These are phyloP conservation scores for Secale cereale DNA, from an alignment of 176 grass and related monocot genomes.

Conservation along the genomic window DNA sequence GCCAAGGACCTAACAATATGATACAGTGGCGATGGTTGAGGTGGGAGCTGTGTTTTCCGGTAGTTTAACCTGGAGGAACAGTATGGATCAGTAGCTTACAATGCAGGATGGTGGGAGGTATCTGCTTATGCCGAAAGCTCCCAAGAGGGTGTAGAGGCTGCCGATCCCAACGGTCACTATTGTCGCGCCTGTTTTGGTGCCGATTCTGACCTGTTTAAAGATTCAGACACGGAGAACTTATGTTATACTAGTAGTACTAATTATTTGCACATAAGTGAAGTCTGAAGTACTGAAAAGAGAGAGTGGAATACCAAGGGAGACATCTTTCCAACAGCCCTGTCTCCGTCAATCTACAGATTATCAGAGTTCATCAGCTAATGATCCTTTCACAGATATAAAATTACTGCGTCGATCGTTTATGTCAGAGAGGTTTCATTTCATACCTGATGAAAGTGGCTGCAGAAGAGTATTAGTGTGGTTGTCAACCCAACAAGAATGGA, in stretches of 20 bases:
- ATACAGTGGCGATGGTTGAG: not conserved
- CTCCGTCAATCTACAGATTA: conserved; percentile 72
- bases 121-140: conserved; percentile 50
- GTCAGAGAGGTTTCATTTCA: not conserved
- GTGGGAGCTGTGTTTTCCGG: not conserved
- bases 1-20: conserved; percentile 45
- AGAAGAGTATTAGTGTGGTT: conserved; percentile 92
- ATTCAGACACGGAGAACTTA: not conserved
- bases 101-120: conserved; percentile 60
- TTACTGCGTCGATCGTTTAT: not conserved
- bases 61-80: not conserved
- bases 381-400: conserved; percentile 10
- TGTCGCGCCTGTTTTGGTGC: conserved; percentile 53
- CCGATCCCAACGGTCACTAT: conserved; percentile 48
- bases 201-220: conserved; percentile 68
- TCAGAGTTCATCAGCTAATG: not conserved
- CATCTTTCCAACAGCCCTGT: conserved; percentile 81
- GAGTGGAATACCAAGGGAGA: conserved; percentile 69
- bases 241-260: not conserved
- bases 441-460: conserved; percentile 99
- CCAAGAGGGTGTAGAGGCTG: conserved; percentile 55
- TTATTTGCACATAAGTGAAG: not conserved
- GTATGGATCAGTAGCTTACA: conserved; percentile 38
- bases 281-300: not conserved
- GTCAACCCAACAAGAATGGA: conserved; percentile 89